A percentile compares a stretch with the other conserved stretches of the same genome.
These are phyloP conservation scores for Malassezia yamatoensis DNA, from an alignment of 1,284 basidiomycete genomes.

Conservation along the genomic window DNA sequence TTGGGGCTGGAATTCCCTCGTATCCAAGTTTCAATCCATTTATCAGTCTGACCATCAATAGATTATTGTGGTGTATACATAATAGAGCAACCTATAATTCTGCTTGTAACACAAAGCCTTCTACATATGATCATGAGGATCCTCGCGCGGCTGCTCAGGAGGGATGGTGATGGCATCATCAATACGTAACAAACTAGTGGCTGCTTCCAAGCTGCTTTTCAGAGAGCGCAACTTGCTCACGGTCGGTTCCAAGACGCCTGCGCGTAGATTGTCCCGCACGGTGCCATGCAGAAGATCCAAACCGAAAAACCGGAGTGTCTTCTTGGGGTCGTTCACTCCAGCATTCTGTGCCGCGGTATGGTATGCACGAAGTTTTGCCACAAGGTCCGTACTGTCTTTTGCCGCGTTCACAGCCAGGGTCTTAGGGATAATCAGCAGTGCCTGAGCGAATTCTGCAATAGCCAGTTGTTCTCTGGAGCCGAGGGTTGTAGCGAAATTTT, in stretches of 20 bases:
- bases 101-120: too few relatives aligned
- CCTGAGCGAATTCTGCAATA: constrained; percentile 92
- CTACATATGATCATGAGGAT: constrained; percentile 47
- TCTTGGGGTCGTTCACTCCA: constrained; percentile 84
- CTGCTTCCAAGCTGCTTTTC: constrained; percentile 93
- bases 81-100: too few relatives aligned
- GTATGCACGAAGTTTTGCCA: constrained; percentile 91
- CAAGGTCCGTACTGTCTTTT: constrained; percentile 94
- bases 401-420: constrained; percentile 94
- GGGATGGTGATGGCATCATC: constrained; percentile 58
- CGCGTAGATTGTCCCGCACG: constrained; percentile 84
- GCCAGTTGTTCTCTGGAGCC: constrained; percentile 96
- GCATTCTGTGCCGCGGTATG: constrained; percentile 83
- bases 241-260: constrained; percentile 90
- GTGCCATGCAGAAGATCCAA: constrained; percentile 88
- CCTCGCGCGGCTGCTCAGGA: constrained; percentile 39
- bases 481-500: constrained; percentile 92
- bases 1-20: constrained; percentile 6
- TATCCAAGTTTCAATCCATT: constrained; percentile 4
- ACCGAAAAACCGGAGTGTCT: constrained; percentile 83
- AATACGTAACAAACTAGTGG: constrained; percentile 85
- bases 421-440: constrained; percentile 85
- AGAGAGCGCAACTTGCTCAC: constrained; percentile 92
- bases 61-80: background rate
- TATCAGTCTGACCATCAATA: background rate